Conservation (phyloP, 2,329 filamentous ascomycete genomes). For the Colletotrichum tabaci region DNA sequence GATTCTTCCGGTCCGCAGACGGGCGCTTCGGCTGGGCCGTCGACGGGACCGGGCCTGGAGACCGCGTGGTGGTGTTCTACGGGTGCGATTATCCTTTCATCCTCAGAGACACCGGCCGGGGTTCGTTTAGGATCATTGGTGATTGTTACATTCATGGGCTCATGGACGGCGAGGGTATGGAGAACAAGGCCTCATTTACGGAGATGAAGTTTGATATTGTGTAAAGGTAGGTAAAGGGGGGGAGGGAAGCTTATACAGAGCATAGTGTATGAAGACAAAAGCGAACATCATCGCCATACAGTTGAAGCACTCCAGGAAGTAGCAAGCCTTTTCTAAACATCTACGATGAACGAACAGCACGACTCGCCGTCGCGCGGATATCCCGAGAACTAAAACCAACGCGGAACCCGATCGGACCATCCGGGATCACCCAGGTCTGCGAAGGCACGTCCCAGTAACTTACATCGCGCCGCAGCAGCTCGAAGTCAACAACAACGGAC, state of each 20-base stretch:
- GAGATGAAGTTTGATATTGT: conserved; percentile 8
- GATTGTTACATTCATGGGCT: conserved; percentile 15
- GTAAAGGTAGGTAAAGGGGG: background rate
- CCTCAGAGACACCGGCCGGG: background rate
- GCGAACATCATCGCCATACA: too few relatives aligned
- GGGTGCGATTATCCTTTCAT: conserved; percentile 19
- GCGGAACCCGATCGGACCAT: conserved; percentile 57
- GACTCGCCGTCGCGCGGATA: conserved; percentile 19
- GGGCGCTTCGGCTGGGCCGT: conserved; percentile 26
- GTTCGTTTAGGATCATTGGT: background rate
- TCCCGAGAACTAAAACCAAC: conserved; percentile 52
- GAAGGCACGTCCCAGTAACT: conserved; percentile 75
- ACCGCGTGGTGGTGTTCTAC: conserved; percentile 12
- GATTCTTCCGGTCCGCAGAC: conserved; percentile 28
- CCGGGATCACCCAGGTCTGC: conserved; percentile 73
- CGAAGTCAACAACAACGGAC: conserved; percentile 64
- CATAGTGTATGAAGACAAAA: too few relatives aligned
- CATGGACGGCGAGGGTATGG: conserved; percentile 19
- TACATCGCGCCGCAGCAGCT: conserved; percentile 72
- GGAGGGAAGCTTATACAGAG: background rate
- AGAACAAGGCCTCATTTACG: background rate
- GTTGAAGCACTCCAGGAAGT: too few relatives aligned
- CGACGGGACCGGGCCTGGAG: conserved; percentile 5
- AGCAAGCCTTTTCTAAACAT: too few relatives aligned
- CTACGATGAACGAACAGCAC: conserved; percentile 6